Evolutionary conservation across 768 basidiomycete genomes (phyloP).

Genomic region (Pisolithus microcarpus): DNA sequence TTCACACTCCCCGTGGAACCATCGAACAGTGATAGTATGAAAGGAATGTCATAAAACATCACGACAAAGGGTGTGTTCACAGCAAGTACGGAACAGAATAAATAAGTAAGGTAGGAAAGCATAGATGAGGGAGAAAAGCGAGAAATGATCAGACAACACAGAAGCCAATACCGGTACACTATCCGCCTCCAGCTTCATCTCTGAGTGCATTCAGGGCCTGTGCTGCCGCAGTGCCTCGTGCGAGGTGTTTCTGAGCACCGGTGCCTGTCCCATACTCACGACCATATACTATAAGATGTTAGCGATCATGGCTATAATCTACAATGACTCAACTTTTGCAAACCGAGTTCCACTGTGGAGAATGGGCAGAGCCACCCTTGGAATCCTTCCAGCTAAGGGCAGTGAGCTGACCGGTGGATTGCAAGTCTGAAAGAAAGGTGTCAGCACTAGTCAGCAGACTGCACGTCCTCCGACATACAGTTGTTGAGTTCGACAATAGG

Average conservation of each 20-base stretch:
- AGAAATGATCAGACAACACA: not conserved
- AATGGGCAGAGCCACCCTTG: slow-evolving; percentile 36
- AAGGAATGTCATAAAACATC: too few relatives aligned
- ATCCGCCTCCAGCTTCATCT: slow-evolving; percentile 12
- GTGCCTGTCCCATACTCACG: slow-evolving; percentile 40
- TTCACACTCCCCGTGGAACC: too few relatives aligned
- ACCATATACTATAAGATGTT: slow-evolving; percentile 39
- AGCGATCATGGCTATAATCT: slow-evolving; percentile 9
- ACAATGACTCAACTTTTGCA: slow-evolving; percentile 46
- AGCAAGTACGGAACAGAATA: too few relatives aligned
- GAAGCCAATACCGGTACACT: not conserved
- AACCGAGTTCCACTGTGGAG: slow-evolving; percentile 45
- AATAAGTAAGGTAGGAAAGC: too few relatives aligned
- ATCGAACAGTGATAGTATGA: not conserved
- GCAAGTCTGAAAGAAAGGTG: slow-evolving; percentile 39
- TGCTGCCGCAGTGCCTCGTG: slow-evolving; percentile 37
- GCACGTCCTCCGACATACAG: slow-evolving; percentile 22
- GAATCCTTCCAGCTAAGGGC: slow-evolving; percentile 52
- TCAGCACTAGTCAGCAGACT: not conserved
- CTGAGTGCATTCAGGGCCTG: slow-evolving; percentile 32
- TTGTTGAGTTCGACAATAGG: slow-evolving; percentile 34
- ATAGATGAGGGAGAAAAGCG: not conserved
- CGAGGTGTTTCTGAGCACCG: slow-evolving; percentile 45
- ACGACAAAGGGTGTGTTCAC: too few relatives aligned
- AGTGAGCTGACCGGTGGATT: slow-evolving; percentile 34